These are phyloP conservation scores for Starmerella ratchasimensis DNA, from an alignment of 805 yeast species.

Conservation along the genomic window DNA sequence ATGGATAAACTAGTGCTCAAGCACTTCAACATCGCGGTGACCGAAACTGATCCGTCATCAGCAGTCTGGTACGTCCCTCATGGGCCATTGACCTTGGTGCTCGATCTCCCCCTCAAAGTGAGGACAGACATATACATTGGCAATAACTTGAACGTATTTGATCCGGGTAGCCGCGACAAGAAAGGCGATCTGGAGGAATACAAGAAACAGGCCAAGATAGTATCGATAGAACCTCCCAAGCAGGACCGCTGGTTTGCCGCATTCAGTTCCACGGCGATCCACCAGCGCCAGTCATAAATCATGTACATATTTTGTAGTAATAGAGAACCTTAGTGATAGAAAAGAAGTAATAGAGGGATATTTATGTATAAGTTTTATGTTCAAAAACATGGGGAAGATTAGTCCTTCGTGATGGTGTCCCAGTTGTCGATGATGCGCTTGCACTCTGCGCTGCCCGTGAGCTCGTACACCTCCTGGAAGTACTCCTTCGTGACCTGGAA, in stretches of 20 bases:
- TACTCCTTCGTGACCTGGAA: conserved; percentile 91
- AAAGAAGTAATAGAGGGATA: neutral
- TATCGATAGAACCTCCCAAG: conserved; percentile 2
- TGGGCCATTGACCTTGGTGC: conserved; percentile 40
- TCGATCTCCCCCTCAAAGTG: conserved; percentile 13
- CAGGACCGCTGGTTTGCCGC: conserved; percentile 24
- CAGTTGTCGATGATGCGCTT: conserved; percentile 85
- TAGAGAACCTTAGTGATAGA: neutral
- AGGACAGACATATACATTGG: conserved; percentile 16
- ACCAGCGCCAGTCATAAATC: too few species aligned
- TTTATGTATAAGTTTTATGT: neutral
- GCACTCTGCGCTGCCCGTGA: conserved; percentile 85
- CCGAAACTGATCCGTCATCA: conserved; percentile 13
- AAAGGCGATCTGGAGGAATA: conserved; percentile 4
- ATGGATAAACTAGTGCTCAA: conserved; percentile 32
- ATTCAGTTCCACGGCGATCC: conserved; percentile 23
- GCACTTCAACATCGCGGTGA: conserved; percentile 21
- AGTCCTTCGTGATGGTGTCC: conserved; percentile 52
- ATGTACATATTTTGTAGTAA: too few species aligned
- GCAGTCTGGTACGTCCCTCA: conserved; percentile 55
- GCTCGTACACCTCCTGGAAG: conserved; percentile 86
- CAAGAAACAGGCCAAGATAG: neutral
- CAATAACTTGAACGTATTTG: conserved; percentile 17
- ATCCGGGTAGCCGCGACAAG: conserved; percentile 26
- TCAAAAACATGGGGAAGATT: conserved; percentile 1